phyloP scores from a whole-genome alignment of 768 basidiomycete genomes.

The Tulasnella calospora region DNA sequence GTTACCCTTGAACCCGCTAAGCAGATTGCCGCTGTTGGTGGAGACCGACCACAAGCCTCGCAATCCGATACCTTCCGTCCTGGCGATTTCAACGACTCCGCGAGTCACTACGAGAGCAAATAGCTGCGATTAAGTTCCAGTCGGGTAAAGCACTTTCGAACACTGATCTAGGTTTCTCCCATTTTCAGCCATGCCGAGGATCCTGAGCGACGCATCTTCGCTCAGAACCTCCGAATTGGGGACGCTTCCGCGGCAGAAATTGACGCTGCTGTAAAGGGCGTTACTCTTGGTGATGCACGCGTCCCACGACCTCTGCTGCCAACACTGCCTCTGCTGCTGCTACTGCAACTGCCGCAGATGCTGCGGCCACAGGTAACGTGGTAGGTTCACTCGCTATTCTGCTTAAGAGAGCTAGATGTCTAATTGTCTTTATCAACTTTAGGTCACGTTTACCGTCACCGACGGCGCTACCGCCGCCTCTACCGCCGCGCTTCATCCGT shows the following conservation, averaged over 20 bases:
- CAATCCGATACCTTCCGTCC: slow-evolving; percentile 60
- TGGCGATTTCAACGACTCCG: slow-evolving; percentile 49
- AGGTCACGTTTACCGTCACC: slow-evolving; percentile 30
- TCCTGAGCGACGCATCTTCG: slow-evolving; percentile 56
- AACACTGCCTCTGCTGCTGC: too few relatives aligned
- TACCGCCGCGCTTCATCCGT: not conserved
- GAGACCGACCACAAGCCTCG: slow-evolving; percentile 53
- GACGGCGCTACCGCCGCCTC: slow-evolving; percentile 21
- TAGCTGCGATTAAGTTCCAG: slow-evolving; percentile 42
- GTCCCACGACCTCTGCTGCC: not conserved
- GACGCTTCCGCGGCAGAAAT: slow-evolving; percentile 58
- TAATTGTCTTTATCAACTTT: not conserved
- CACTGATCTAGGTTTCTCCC: not conserved
- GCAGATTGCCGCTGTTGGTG: slow-evolving; percentile 61
- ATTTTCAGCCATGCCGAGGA: slow-evolving; percentile 44
- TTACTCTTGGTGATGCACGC: slow-evolving; percentile 5
- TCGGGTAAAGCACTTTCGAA: not conserved
- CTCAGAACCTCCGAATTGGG: slow-evolving; percentile 52
- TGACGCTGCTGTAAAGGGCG: slow-evolving; percentile 39
- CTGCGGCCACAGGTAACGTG: slow-evolving; percentile 24
- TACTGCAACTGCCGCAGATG: slow-evolving; percentile 26
- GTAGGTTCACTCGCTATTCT: not conserved
- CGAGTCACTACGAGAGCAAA: slow-evolving; percentile 54
- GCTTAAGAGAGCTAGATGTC: too few relatives aligned
- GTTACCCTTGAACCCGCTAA: slow-evolving; percentile 58